A percentile compares a stretch with the other conserved stretches of the same genome.
These are phyloP conservation scores for Lentinula novae-zelandiae DNA, from an alignment of 1,284 basidiomycete genomes.

Conservation along the genomic window DNA sequence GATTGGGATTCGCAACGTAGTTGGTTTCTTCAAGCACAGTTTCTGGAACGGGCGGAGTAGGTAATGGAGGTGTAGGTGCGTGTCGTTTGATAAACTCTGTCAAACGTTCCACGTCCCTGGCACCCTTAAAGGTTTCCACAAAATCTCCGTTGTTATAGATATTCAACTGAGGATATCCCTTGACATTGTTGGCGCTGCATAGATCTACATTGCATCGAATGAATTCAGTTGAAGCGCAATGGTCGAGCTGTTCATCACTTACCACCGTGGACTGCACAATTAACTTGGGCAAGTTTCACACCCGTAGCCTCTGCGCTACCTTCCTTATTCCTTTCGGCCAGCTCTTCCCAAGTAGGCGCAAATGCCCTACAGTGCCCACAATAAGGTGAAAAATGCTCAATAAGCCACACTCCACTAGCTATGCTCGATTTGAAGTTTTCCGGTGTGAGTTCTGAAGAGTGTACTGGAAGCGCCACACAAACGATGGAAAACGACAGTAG, in stretches of 20 bases:
- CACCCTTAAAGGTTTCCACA: slow-evolving; percentile 53
- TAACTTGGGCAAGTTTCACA: slow-evolving; percentile 80
- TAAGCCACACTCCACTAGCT: slow-evolving; percentile 69
- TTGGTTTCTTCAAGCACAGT: slow-evolving; percentile 12
- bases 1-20: slow-evolving; percentile 37
- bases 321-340: slow-evolving; percentile 58
- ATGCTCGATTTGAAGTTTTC: slow-evolving; percentile 61
- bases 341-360: slow-evolving; percentile 79
- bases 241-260: slow-evolving; percentile 22
- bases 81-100: slow-evolving; percentile 36
- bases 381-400: slow-evolving; percentile 78
- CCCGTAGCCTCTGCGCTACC: slow-evolving; percentile 30
- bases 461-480: slow-evolving; percentile 12
- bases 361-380: slow-evolving; percentile 79
- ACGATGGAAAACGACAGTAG: slow-evolving; percentile 9
- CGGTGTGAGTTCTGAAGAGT: slow-evolving; percentile 26
- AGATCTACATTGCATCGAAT: slow-evolving; percentile 54
- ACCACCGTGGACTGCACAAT: slow-evolving; percentile 85
- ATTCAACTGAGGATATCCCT: slow-evolving; percentile 78
- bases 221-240: background rate
- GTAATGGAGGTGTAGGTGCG: background rate
- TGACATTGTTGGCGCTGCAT: slow-evolving; percentile 66
- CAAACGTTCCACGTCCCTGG: slow-evolving; percentile 48
- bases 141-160: slow-evolving; percentile 70
- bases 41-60: slow-evolving; percentile 1